Conservation (phyloP, 2,329 filamentous ascomycete genomes). For the Albophoma yamanashiensis region DNA sequence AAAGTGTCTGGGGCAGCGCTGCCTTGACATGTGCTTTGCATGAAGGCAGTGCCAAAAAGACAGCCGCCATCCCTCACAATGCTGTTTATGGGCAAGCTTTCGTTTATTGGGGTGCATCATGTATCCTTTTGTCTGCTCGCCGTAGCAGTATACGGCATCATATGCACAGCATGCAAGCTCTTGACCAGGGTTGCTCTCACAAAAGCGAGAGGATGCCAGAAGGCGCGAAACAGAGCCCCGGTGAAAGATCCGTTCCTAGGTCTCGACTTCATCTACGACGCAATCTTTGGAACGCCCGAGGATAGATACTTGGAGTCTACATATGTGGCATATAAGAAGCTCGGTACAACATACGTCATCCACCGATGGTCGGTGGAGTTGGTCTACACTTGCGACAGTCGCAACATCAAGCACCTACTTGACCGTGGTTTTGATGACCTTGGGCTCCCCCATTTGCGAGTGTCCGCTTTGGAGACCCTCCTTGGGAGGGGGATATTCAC, state of each 20-base stretch:
- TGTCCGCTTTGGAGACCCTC: constrained; percentile 24
- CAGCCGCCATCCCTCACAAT: neutral
- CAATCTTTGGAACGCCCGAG: constrained; percentile 13
- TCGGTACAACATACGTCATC: constrained; percentile 21
- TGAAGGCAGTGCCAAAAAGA: neutral
- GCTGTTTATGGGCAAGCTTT: neutral
- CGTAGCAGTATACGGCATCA: constrained; percentile 6
- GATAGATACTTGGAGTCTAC: constrained; percentile 18
- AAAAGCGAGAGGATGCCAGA: constrained; percentile 12
- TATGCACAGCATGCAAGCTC: constrained; percentile 6
- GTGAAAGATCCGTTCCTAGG: constrained; percentile 21
- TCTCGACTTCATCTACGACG: constrained; percentile 22
- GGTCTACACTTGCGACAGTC: constrained; percentile 30
- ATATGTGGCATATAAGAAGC: constrained; percentile 13
- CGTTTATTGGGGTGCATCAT: neutral
- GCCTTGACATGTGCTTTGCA: neutral
- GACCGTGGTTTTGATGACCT: constrained; percentile 42
- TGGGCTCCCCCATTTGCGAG: constrained; percentile 23
- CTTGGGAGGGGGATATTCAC: constrained; percentile 38
- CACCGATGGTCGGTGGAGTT: constrained; percentile 20
- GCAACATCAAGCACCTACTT: constrained; percentile 45
- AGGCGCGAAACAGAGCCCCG: constrained; percentile 9
- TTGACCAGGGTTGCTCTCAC: constrained; percentile 8
- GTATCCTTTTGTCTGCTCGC: constrained; percentile 5
- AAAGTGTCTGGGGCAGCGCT: neutral